phyloP scores from a whole-genome alignment of 2,329 filamentous ascomycete species.

The Nannizziopsis arthrosporioides region DNA sequence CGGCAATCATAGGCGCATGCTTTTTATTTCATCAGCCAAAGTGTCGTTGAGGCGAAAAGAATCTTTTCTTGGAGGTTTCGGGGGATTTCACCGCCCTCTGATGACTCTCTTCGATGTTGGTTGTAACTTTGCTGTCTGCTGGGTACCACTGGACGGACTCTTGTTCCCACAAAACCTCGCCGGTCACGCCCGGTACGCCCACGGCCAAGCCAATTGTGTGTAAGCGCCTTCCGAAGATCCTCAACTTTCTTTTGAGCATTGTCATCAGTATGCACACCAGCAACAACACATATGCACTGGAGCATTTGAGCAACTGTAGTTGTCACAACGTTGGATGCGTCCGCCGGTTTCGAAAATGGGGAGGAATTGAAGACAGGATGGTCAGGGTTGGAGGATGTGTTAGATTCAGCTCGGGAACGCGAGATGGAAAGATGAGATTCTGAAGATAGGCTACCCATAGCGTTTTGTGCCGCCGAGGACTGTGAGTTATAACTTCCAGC shows the following conservation, averaged over 20 bases:
- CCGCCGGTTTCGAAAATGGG: slow-evolving; percentile 22
- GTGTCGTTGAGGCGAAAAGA: slow-evolving; percentile 2
- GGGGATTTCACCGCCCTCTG: not conserved
- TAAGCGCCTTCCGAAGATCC: slow-evolving; percentile 72
- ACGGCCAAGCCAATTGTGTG: slow-evolving; percentile 91
- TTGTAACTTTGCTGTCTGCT: not conserved
- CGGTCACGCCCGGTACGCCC: slow-evolving; percentile 81
- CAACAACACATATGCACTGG: slow-evolving; percentile 87
- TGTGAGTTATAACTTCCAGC: slow-evolving; percentile 60
- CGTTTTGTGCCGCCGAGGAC: slow-evolving; percentile 65
- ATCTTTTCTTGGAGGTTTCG: slow-evolving; percentile 4
- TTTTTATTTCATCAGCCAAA: not conserved
- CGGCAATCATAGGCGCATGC: not conserved
- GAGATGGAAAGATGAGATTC: slow-evolving; percentile 41
- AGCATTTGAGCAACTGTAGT: slow-evolving; percentile 92
- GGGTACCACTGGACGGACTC: slow-evolving; percentile 27
- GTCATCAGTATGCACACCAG: slow-evolving; percentile 61
- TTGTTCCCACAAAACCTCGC: slow-evolving; percentile 72
- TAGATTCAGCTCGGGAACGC: slow-evolving; percentile 56
- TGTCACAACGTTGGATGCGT: slow-evolving; percentile 61
- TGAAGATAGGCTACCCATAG: slow-evolving; percentile 44
- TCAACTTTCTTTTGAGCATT: slow-evolving; percentile 68
- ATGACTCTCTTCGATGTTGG: not conserved
- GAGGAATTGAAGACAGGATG: slow-evolving; percentile 34
- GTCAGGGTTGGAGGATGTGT: slow-evolving; percentile 52